Evolutionary conservation across 371 early-diverging fungal genomes (phyloP).

Genomic region (Sporodiniella umbellata): DNA sequence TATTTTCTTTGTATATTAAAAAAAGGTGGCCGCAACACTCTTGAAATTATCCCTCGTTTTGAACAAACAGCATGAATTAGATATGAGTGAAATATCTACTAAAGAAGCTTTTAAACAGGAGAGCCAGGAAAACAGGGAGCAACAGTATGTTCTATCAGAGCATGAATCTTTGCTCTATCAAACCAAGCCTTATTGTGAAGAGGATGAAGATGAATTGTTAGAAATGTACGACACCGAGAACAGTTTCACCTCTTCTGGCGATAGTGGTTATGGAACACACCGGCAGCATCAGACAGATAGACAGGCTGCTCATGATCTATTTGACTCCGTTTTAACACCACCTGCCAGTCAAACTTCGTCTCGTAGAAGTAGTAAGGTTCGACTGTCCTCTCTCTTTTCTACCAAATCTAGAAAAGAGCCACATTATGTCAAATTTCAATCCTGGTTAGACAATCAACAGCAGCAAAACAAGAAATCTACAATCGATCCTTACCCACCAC

Average conservation of each 20-base stretch:
- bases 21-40: neutral
- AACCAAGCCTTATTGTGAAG: conserved; percentile 1
- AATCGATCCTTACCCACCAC: neutral
- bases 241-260: conserved; percentile 20
- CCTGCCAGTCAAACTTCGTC: conserved; percentile 8
- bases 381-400: conserved; percentile 14
- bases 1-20: neutral
- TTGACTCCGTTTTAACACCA: conserved; percentile 9
- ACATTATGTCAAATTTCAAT: conserved; percentile 19
- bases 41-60: neutral
- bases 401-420: conserved; percentile 6
- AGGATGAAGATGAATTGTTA: conserved; percentile 1
- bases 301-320: conserved; percentile 12
- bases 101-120: neutral
- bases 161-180: too few species aligned
- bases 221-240: conserved; percentile 10
- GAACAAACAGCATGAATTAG: neutral
- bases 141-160: neutral
- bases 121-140: neutral
- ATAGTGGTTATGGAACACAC: conserved; percentile 22
- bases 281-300: neutral
- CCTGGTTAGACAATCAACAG: conserved; percentile 12
- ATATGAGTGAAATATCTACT: neutral
- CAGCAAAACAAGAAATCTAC: neutral
- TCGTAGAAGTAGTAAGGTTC: neutral